phyloP scores from a whole-genome alignment of 495 filamentous ascomycete genomes.

The Hypoxylon intermedium region DNA sequence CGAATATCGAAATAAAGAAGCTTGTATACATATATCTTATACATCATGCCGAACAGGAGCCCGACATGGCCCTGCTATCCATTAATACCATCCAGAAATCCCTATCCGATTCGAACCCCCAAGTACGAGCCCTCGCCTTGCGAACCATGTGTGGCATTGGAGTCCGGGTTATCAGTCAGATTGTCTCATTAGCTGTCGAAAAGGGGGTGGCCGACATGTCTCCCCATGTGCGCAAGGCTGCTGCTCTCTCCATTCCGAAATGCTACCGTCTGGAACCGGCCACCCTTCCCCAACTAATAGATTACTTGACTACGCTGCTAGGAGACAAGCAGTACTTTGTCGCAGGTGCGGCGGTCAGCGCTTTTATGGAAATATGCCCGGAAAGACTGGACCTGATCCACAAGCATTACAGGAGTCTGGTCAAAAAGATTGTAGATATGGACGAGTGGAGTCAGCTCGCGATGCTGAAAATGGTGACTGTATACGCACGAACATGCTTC shows the following conservation, averaged over 20 bases:
- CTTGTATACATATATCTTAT: constrained; percentile 97
- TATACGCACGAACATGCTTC: constrained; percentile 89
- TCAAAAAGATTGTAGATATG: constrained; percentile 95
- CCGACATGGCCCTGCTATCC: constrained; percentile 90
- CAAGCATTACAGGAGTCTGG: constrained; percentile 80
- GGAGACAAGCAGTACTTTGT: constrained; percentile 95
- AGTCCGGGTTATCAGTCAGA: constrained; percentile 98
- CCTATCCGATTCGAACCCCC: constrained; percentile 86
- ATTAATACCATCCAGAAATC: constrained; percentile 99
- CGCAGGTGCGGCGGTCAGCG: constrained; percentile 86
- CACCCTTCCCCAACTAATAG: constrained; percentile 81
- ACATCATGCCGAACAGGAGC: constrained; percentile 92
- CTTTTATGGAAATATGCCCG: constrained; percentile 88
- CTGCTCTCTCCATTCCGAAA: constrained; percentile 94
- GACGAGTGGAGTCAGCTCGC: constrained; percentile 97
- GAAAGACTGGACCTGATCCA: constrained; percentile 86
- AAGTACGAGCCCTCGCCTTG: constrained; percentile 87
- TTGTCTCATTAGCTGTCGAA: constrained; percentile 95
- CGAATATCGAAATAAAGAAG: constrained; percentile 93
- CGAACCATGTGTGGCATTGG: constrained; percentile 94
- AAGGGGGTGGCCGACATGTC: constrained; percentile 93
- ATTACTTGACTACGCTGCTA: constrained; percentile 76
- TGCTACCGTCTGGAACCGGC: constrained; percentile 92
- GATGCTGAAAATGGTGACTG: constrained; percentile 77
- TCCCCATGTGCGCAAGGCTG: constrained; percentile 88